Percentiles rank a stretch among this genome's conserved stretches.
These are phyloP conservation scores for Basipetospora chlamydospora DNA, from an alignment of 2,329 filamentous ascomycete species.

Conservation along the genomic window DNA sequence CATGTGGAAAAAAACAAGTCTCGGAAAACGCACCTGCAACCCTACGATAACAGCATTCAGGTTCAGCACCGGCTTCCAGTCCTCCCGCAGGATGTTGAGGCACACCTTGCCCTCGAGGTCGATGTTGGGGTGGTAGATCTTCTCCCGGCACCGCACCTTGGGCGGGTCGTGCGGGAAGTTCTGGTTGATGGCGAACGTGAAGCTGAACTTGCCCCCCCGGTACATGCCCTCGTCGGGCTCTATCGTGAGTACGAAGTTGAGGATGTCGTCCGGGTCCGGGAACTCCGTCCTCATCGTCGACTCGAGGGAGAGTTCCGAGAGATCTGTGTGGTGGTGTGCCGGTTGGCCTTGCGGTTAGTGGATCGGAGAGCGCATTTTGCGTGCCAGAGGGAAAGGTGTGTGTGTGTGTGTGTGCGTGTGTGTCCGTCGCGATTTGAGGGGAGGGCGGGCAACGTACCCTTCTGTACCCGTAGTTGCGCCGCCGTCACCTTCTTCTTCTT, in stretches of 20 bases:
- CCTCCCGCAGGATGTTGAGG: constrained; percentile 89
- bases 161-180: constrained; percentile 96
- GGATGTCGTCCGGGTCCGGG: constrained; percentile 69
- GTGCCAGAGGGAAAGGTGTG: no score
- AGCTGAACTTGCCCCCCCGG: constrained; percentile 74
- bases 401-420: no score
- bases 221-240: constrained; percentile 80
- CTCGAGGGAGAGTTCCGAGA: constrained; percentile 66
- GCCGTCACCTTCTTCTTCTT: constrained; percentile 99
- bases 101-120: constrained; percentile 96
- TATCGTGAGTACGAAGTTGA: constrained; percentile 71
- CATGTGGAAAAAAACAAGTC: no score
- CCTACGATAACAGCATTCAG: constrained; percentile 94
- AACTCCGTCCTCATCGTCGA: constrained; percentile 71
- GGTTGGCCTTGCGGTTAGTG: no score
- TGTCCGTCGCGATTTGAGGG: background rate
- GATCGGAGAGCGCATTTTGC: no score
- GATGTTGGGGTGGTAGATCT: constrained; percentile 99
- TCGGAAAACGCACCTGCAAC: constrained; percentile 59
- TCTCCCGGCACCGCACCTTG: constrained; percentile 92
- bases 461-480: constrained; percentile 87
- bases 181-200: constrained; percentile 83
- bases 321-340: constrained; percentile 49
- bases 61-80: constrained; percentile 98
- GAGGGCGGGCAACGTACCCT: constrained; percentile 44